Evolutionary conservation across 139 green algal species (phyloP).

Genomic region (Nannochloris sp.): DNA sequence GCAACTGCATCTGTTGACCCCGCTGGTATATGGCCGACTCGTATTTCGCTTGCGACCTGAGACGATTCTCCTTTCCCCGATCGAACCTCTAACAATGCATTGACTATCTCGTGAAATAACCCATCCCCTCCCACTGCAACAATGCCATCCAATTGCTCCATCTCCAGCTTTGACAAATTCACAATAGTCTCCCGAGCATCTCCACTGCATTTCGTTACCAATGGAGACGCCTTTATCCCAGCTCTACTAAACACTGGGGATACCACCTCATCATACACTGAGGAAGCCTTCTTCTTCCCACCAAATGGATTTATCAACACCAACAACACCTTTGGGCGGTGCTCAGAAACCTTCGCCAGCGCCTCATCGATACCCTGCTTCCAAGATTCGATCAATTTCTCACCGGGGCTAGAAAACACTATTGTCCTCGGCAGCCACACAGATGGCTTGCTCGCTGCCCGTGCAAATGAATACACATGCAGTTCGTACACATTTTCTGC

Average conservation of each 20-base stretch:
- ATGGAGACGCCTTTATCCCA: slow-evolving; percentile 34
- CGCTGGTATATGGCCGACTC: slow-evolving; percentile 72
- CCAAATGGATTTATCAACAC: slow-evolving; percentile 20
- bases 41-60: slow-evolving; percentile 26
- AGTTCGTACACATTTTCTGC: slow-evolving; percentile 1
- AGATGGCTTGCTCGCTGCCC: slow-evolving; percentile 3
- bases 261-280: slow-evolving; percentile 43
- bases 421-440: slow-evolving; percentile 8
- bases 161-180: not conserved
- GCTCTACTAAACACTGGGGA: slow-evolving; percentile 46
- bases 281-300: not conserved
- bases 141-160: slow-evolving; percentile 2
- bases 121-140: slow-evolving; percentile 69
- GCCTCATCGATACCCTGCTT: slow-evolving; percentile 1
- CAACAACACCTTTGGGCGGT: slow-evolving; percentile 6
- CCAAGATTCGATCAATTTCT: slow-evolving; percentile 7
- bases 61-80: not conserved
- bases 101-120: slow-evolving; percentile 82
- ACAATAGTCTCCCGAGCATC: slow-evolving; percentile 44
- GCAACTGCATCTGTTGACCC: slow-evolving; percentile 82
- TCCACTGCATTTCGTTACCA: slow-evolving; percentile 44
- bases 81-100: slow-evolving; percentile 53
- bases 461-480: slow-evolving; percentile 12
- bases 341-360: not conserved
- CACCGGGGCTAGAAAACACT: not conserved